These are phyloP conservation scores for Saccharum hybrid DNA, from an alignment of 202 grass and related monocot genomes.

Conservation along the genomic window DNA sequence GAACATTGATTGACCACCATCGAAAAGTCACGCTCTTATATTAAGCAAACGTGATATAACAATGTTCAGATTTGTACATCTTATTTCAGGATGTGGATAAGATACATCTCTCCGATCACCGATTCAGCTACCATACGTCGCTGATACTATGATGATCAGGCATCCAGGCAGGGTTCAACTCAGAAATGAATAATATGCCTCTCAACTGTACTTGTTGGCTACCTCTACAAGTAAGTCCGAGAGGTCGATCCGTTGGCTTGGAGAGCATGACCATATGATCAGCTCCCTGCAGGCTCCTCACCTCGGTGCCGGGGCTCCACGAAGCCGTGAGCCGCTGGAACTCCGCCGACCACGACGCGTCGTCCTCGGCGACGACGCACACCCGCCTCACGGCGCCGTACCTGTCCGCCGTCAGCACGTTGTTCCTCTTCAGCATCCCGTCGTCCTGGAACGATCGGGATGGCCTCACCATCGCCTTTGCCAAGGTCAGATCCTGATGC, in stretches of 20 bases:
- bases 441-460: conserved; percentile 33
- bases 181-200: neutral
- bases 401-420: conserved; percentile 16
- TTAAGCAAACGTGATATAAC: too few species aligned
- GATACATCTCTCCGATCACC: neutral
- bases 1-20: too few species aligned
- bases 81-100: neutral
- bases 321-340: conserved; percentile 51
- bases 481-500: conserved; percentile 53
- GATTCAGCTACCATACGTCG: neutral
- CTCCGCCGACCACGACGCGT: conserved; percentile 33
- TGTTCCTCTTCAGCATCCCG: neutral
- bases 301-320: conserved; percentile 49
- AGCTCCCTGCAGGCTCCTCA: conserved; percentile 40
- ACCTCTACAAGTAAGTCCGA: conserved; percentile 43
- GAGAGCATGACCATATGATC: conserved; percentile 72
- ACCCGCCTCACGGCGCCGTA: conserved; percentile 49
- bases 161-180: neutral
- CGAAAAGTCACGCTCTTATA: too few species aligned
- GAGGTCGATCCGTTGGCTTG: conserved; percentile 44
- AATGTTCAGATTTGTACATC: too few species aligned
- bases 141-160: too few species aligned
- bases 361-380: conserved; percentile 53
- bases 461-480: conserved; percentile 46
- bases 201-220: neutral